Evolutionary conservation across 1,284 basidiomycete species (phyloP).

Genomic region (Moesziomyces aphidis): DNA sequence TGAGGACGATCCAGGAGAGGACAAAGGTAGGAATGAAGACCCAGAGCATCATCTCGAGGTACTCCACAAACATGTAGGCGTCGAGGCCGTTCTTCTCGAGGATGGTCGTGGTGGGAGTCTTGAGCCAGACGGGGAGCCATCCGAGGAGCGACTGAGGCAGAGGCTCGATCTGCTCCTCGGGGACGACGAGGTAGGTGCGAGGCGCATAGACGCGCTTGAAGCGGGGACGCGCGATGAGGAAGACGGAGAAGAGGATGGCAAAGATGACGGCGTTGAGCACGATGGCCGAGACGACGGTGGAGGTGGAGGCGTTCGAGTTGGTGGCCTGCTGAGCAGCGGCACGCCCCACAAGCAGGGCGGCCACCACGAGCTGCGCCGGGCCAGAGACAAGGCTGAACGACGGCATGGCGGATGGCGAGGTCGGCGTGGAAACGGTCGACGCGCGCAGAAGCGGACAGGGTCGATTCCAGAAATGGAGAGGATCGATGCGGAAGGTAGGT

Average conservation of each 20-base stretch:
- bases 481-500: not conserved
- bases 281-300: constrained; percentile 65
- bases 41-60: constrained; percentile 80
- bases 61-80: constrained; percentile 92
- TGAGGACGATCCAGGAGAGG: constrained; percentile 71
- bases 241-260: constrained; percentile 63
- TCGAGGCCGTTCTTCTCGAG: constrained; percentile 82
- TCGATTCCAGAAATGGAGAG: not conserved
- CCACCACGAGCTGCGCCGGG: constrained; percentile 30
- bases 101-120: constrained; percentile 61
- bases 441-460: not conserved
- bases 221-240: constrained; percentile 67
- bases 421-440: constrained; percentile 14
- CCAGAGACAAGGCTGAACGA: constrained; percentile 41
- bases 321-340: constrained; percentile 28
- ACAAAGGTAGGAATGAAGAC: constrained; percentile 79
- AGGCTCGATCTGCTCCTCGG: constrained; percentile 64
- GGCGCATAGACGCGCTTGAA: constrained; percentile 69
- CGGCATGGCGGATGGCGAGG: constrained; percentile 33
- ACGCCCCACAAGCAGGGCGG: constrained; percentile 30
- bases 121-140: constrained; percentile 68
- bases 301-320: constrained; percentile 47
- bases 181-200: constrained; percentile 64
- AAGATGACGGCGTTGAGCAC: constrained; percentile 64
- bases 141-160: constrained; percentile 67